These are phyloP conservation scores for Ceratobasidium sp. DNA, from an alignment of 1,284 basidiomycete genomes.

Conservation along the genomic window DNA sequence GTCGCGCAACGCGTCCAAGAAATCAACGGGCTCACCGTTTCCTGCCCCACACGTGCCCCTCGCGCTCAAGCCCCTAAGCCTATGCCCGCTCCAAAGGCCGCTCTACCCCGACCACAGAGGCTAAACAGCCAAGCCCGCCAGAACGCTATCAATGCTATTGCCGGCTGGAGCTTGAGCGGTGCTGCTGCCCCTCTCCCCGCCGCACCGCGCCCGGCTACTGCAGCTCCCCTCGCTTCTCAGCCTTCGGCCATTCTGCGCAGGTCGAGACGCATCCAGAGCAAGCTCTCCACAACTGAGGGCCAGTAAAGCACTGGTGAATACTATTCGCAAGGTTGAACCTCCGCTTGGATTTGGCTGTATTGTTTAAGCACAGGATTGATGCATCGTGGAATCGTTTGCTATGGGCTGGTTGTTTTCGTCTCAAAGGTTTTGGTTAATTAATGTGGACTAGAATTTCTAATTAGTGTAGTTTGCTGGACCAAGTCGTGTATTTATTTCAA, in stretches of 20 bases:
- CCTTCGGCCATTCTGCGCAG: constrained; percentile 4
- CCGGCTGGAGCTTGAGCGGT: background rate
- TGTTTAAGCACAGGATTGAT: background rate
- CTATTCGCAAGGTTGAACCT: no score
- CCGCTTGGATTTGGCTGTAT: background rate
- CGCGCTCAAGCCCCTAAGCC: background rate
- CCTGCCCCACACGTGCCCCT: constrained; percentile 6
- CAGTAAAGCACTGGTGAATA: no score
- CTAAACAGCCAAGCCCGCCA: background rate
- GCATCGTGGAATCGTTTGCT: background rate
- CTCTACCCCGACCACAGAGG: background rate
- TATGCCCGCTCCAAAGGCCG: background rate
- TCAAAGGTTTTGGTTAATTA: background rate
- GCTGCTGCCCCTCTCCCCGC: background rate
- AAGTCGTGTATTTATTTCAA: background rate
- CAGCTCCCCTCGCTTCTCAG: constrained; percentile 7
- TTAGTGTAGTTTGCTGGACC: background rate
- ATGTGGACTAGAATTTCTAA: background rate
- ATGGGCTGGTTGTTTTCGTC: background rate
- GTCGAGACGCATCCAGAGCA: background rate
- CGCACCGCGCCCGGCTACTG: background rate
- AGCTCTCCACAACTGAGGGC: background rate
- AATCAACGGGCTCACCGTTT: background rate
- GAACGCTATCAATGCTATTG: constrained; percentile 30
- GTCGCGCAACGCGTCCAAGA: constrained; percentile 19